phyloP scores from a whole-genome alignment of 2,329 filamentous ascomycete genomes.

The Epichloe gansuensis region DNA sequence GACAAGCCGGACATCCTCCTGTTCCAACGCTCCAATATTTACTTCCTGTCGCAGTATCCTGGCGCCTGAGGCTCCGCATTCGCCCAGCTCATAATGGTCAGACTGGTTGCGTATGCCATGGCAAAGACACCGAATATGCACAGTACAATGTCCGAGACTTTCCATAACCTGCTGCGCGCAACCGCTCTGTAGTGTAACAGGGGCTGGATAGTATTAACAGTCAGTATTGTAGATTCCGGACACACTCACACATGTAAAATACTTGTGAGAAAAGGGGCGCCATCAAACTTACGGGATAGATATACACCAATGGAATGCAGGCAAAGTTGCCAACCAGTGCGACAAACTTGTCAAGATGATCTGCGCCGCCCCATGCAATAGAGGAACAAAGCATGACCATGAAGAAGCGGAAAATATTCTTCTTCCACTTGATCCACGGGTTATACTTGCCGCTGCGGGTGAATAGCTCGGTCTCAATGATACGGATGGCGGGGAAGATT shows the following conservation, averaged over 20 bases:
- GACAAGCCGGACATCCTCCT: background rate
- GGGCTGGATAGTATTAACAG: conserved; percentile 44
- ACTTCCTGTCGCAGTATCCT: conserved; percentile 40
- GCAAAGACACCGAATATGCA: conserved; percentile 73
- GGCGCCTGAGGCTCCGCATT: conserved; percentile 37
- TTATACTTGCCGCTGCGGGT: conserved; percentile 95
- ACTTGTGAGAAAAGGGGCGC: background rate
- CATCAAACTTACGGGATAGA: conserved; percentile 71
- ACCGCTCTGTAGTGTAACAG: conserved; percentile 80
- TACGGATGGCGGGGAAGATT: conserved; percentile 95
- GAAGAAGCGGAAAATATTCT: conserved; percentile 92
- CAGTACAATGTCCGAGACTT: conserved; percentile 59
- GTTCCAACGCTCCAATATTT: background rate
- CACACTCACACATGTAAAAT: background rate
- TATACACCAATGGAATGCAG: conserved; percentile 92
- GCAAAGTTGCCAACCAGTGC: conserved; percentile 94
- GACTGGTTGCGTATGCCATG: conserved; percentile 82
- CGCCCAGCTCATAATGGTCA: conserved; percentile 84
- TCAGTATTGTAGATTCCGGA: conserved; percentile 17
- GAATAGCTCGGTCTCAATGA: conserved; percentile 89
- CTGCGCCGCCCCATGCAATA: conserved; percentile 85
- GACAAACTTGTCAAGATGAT: conserved; percentile 94
- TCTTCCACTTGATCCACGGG: conserved; percentile 98
- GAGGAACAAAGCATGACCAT: conserved; percentile 76
- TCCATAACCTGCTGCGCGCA: conserved; percentile 55